phyloP scores from a whole-genome alignment of 495 filamentous ascomycete genomes.

The Penicillium pancosmium region DNA sequence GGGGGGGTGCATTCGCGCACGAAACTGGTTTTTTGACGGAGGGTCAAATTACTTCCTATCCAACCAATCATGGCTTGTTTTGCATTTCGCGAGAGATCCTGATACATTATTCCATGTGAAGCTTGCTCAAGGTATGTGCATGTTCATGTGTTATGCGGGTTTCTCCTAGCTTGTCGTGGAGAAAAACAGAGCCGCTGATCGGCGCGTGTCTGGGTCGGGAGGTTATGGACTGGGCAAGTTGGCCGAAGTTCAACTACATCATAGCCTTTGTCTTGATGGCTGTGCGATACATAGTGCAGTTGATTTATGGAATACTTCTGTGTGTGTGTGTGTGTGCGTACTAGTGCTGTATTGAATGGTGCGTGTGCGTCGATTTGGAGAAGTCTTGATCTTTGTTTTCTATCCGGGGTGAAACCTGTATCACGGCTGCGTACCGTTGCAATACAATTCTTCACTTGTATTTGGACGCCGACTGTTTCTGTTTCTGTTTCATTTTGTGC shows the following conservation, averaged over 20 bases:
- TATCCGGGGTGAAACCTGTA: slow-evolving; percentile 3
- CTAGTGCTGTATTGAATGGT: not conserved
- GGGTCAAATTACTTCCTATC: not conserved
- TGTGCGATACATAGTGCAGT: not conserved
- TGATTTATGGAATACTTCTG: not conserved
- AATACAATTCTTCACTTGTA: slow-evolving; percentile 1
- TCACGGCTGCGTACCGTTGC: not conserved
- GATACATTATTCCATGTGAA: not conserved
- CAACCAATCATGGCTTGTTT: not conserved
- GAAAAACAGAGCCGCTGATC: slow-evolving; percentile 1
- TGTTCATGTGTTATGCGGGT: not conserved
- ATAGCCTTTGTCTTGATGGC: not conserved
- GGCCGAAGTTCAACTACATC: not conserved
- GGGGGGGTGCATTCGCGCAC: not conserved
- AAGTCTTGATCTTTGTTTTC: not conserved
- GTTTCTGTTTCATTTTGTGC: slow-evolving; percentile 1
- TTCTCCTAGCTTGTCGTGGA: slow-evolving; percentile 1
- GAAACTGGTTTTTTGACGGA: slow-evolving; percentile 10
- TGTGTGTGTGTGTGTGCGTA: not conserved
- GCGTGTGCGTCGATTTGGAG: slow-evolving; percentile 1
- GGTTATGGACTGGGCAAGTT: not conserved
- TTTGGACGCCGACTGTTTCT: slow-evolving; percentile 10
- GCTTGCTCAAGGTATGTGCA: not conserved
- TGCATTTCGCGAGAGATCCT: not conserved
- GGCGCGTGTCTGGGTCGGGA: not conserved